Conservation (phyloP, 768 basidiomycete genomes). For the Cubamyces lactineus region DNA sequence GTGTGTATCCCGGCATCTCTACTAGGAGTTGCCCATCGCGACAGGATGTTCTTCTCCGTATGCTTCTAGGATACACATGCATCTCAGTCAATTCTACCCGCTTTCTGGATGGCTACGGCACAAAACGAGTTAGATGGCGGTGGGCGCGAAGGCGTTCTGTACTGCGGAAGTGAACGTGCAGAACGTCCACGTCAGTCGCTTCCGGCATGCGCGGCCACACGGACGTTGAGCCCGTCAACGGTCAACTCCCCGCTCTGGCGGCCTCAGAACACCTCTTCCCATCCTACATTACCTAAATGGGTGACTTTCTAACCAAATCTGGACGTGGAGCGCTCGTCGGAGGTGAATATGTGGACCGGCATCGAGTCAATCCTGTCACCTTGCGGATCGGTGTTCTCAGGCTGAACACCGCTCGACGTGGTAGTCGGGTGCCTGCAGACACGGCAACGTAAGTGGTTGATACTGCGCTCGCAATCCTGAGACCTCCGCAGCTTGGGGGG, state of each 20-base stretch:
- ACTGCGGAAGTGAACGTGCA: not conserved
- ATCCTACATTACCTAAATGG: not conserved
- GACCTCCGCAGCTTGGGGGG: no score
- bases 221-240: no score
- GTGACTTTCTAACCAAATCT: not conserved
- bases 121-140: no score
- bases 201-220: not conserved
- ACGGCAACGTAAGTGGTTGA: not conserved
- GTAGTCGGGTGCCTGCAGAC: not conserved
- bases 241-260: not conserved
- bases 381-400: not conserved
- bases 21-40: not conserved
- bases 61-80: constrained; percentile 19
- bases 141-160: not conserved
- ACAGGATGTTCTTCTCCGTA: constrained; percentile 6
- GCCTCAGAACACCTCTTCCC: not conserved
- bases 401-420: not conserved
- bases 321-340: not conserved
- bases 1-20: constrained; percentile 5
- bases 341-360: not conserved
- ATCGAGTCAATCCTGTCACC: not conserved
- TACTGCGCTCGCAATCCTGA: no score
- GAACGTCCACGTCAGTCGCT: not conserved
- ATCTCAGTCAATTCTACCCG: constrained; percentile 7
- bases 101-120: not conserved